phyloP scores from a whole-genome alignment of 495 filamentous ascomycete species.

The Hyaloscypha finlandica region DNA sequence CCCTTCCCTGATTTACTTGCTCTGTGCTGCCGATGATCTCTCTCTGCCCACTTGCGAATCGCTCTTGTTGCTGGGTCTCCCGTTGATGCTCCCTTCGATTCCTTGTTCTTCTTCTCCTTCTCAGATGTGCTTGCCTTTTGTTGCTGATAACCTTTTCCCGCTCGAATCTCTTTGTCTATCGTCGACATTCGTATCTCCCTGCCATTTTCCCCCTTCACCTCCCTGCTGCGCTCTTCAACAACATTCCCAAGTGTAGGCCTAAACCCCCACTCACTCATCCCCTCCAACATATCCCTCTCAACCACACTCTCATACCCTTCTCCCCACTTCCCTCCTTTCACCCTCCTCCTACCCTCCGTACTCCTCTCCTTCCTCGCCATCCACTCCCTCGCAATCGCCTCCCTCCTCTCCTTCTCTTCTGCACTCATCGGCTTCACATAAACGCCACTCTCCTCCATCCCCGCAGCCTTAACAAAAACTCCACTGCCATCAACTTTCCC shows the following conservation, averaged over 20 bases:
- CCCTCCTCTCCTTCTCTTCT: conserved; percentile 7
- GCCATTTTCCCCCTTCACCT: not conserved
- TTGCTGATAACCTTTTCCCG: not conserved
- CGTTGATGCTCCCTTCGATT: not conserved
- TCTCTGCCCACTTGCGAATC: not conserved
- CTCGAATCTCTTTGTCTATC: not conserved
- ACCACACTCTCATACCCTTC: conserved; percentile 7
- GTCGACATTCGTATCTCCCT: not conserved
- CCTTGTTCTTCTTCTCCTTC: not conserved
- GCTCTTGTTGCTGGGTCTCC: not conserved
- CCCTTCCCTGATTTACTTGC: not conserved
- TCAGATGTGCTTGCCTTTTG: not conserved
- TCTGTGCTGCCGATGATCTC: not conserved
- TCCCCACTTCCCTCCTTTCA: not conserved
- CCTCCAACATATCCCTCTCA: conserved; percentile 4
- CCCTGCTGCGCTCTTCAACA: not conserved
- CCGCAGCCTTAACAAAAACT: not conserved
- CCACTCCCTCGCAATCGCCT: conserved; percentile 16
- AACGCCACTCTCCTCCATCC: conserved; percentile 2
- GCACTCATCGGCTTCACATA: not conserved
- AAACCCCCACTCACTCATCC: not conserved
- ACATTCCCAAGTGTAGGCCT: not conserved
- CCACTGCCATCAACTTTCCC: not conserved
- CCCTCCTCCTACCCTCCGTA: not conserved
- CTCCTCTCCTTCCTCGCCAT: conserved; percentile 11